Evolutionary conservation across 2,329 filamentous ascomycete species (phyloP), one percentile per base, ranked within the genome.

Genomic region (Conoideocrella luteorostrata): DNA sequence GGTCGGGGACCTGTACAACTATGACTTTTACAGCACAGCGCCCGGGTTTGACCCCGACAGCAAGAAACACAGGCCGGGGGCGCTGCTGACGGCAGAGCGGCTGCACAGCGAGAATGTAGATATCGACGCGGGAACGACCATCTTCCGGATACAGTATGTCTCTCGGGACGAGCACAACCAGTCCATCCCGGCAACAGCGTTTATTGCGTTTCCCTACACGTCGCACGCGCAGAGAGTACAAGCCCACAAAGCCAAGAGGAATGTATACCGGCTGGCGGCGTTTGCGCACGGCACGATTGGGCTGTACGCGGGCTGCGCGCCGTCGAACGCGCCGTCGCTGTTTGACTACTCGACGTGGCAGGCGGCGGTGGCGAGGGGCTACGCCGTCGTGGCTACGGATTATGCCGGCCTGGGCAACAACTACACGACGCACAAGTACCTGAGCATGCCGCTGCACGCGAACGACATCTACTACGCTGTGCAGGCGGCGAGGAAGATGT

Each of bases 401-500:
- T 54, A 50, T 29, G 47, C 49, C 13, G 51, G 51, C 23, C 37
- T 53, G 10, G 51, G 51, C 17, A 53, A 47, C 43, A 47, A 51
- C 32, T 42, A 40, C 32, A 50, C 47, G 5, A n/a, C 21, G 21
- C 49, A 50, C 45, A 51, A 51, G 44, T 51, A 48, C 39, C 26
- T 43, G 22, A 46, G 22, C 28, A 39, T 42, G 18, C 20, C 35
- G 5, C 42, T 39, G 26, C 49, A 52, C 17, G 37, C 33, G 12
- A 41, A 46, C 21, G 49, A 53, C 17, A 34, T 52, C 10, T 50
- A 49, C 36, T 52, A 49, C 29, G 43, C 45, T 6, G 41, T 46
- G 10, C 12, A 35, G 9, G 49, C 49, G 12, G 50, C 47, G 6
- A 46, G 39, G 5, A 44, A 38, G 21, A 7, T 35, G 5, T 44